A percentile compares a stretch with the other conserved stretches of the same genome.
Evolutionary conservation across 768 basidiomycete genomes (phyloP).

Genomic region (Amanita phalloides): DNA sequence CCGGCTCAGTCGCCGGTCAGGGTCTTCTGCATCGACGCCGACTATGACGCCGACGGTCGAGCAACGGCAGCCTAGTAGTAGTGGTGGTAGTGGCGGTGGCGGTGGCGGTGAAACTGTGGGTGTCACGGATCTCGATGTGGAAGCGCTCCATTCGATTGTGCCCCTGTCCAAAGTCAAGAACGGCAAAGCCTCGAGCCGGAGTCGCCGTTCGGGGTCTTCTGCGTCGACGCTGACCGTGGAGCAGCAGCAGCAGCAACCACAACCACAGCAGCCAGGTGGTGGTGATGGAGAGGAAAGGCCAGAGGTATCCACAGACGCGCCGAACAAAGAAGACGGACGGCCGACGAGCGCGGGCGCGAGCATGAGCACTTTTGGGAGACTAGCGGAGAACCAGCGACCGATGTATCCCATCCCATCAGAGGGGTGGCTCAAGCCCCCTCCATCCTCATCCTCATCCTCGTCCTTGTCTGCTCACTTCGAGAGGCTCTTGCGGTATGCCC

Average conservation of each 20-base stretch:
- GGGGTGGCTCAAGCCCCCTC: neutral
- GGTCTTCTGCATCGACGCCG: neutral
- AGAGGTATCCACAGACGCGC: no score
- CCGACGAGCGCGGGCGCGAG: no score
- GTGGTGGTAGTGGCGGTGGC: no score
- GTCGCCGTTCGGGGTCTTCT: neutral
- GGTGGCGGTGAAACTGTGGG: no score
- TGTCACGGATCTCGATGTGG: no score
- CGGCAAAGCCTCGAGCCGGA: neutral
- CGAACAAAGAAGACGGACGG: neutral
- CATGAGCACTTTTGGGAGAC: neutral
- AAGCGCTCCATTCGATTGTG: no score
- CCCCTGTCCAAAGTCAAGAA: no score
- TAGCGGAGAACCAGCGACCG: conserved; percentile 1
- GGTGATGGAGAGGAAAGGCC: neutral
- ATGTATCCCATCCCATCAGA: conserved; percentile 1
- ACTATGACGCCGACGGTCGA: neutral
- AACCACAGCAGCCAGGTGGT: neutral
- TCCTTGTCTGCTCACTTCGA: neutral
- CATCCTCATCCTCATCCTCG: neutral
- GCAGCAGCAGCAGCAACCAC: neutral
- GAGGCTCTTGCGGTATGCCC: neutral
- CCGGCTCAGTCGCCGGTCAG: neutral
- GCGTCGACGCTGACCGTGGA: neutral
- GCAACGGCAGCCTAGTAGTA: neutral